Conservation (phyloP, 2,329 filamentous ascomycete species). For the Teratosphaeria nubilosa region DNA sequence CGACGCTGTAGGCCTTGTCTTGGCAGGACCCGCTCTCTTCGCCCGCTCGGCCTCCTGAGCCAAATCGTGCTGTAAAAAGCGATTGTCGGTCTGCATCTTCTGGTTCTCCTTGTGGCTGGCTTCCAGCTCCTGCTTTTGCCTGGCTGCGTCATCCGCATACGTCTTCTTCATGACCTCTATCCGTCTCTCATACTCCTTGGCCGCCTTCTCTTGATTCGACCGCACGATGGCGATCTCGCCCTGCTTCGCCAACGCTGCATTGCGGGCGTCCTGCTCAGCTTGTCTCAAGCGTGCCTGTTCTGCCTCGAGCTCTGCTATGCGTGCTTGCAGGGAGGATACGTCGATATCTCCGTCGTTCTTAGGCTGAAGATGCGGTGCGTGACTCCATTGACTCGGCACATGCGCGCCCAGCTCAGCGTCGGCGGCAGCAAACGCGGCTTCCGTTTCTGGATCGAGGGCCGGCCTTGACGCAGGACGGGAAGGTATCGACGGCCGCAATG, state of each 20-base stretch:
- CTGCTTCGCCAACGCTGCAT: conserved; percentile 50
- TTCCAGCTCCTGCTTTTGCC: conserved; percentile 55
- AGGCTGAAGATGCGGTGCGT: conserved; percentile 8
- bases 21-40: conserved; percentile 33
- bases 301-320: conserved; percentile 37
- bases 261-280: conserved; percentile 32
- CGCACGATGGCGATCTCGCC: conserved; percentile 70
- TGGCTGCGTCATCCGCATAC: conserved; percentile 53
- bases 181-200: conserved; percentile 53
- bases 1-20: conserved; percentile 3
- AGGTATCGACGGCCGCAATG: neutral
- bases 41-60: conserved; percentile 48
- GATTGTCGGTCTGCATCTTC: conserved; percentile 56
- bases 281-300: conserved; percentile 30
- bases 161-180: conserved; percentile 52
- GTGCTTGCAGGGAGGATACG: conserved; percentile 28
- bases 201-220: conserved; percentile 53
- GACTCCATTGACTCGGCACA: conserved; percentile 13
- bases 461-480: neutral
- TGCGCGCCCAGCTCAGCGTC: conserved; percentile 23
- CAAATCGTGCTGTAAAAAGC: conserved; percentile 64
- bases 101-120: conserved; percentile 55
- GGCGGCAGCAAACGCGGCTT: conserved; percentile 23
- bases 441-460: conserved; percentile 16
- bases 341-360: conserved; percentile 9